Base-by-base conservation (phyloP, 2,329 filamentous ascomycete genomes). In the Colletotrichum sp. region DNA sequence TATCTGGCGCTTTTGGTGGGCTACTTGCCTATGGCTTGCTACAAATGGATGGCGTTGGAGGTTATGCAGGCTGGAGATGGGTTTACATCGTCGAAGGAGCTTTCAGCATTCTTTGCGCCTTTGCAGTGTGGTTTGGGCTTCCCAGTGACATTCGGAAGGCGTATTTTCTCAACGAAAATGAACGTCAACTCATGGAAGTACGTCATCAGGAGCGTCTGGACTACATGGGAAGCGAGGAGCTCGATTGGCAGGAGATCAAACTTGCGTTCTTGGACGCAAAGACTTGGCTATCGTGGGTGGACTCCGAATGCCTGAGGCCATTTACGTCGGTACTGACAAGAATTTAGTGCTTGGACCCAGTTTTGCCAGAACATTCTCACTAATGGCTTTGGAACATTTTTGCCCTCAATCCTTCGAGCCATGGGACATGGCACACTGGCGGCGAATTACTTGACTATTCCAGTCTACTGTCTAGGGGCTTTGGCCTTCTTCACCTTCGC, bases 231-330 rank as follows among this genome's bases (percentile, higher is more conserved):
- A 57, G 52, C 15, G 52, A 57, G 2, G 52, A 26, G 15, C 15
- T 57, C 0, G 52, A 57, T 26, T 57, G 52, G 52, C 7, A 24
- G 13, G 52, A 57, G 24, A 26, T 57, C 22, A 57, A 57, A 10
- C 52, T 26, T 26, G 52, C 52, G 15, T 57, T 57, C 15, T 16
- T 57, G 12, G 52, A 57, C 13, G 22, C 52, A 24, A 57, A 57
- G 22, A 57, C 52, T 15, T 57, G 52, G 52, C 52, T 57, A 8
- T 57, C 52, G 52, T 57, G 4, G 15, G 52, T 57, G 1, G 1
- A 57, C 1, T 26, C 1, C 4, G 4, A 18, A 1, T 26, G 7
- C 22, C 22, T 26, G 2, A 5, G 39, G 9, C 39, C 7, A 0
- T 0, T 10, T 4, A 3, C 1, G 52, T 1, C 4, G 39, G 1